These are phyloP conservation scores for Cadophora gregata DNA, from an alignment of 2,329 filamentous ascomycete species.

Conservation along the genomic window DNA sequence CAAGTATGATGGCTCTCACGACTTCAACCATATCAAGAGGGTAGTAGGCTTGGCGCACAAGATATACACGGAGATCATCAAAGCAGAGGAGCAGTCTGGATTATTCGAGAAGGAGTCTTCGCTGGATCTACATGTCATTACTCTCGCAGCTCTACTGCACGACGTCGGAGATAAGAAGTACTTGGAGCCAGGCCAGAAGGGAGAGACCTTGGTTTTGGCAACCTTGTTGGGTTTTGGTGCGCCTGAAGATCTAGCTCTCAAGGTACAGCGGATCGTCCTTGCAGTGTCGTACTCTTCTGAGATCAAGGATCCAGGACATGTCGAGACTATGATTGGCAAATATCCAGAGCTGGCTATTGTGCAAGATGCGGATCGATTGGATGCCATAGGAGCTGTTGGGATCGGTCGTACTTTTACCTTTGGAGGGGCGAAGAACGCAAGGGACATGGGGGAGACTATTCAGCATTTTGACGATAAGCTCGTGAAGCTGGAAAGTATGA, in stretches of 20 bases:
- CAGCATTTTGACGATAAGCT: slow-evolving; percentile 83
- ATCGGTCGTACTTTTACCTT: slow-evolving; percentile 82
- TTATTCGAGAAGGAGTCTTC: slow-evolving; percentile 43
- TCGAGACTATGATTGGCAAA: slow-evolving; percentile 61
- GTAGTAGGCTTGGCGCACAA: slow-evolving; percentile 72
- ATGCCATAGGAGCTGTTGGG: slow-evolving; percentile 88
- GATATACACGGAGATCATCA: slow-evolving; percentile 41
- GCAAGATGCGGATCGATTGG: slow-evolving; percentile 92
- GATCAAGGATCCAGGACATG: slow-evolving; percentile 65
- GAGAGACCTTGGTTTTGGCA: slow-evolving; percentile 60
- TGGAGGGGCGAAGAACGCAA: slow-evolving; percentile 65
- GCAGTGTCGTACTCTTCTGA: slow-evolving; percentile 84
- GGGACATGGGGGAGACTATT: slow-evolving; percentile 68
- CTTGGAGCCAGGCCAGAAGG: slow-evolving; percentile 58
- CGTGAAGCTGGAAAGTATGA: slow-evolving; percentile 64
- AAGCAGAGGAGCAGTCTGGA: slow-evolving; percentile 26
- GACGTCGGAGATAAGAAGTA: slow-evolving; percentile 76
- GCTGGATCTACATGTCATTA: slow-evolving; percentile 61
- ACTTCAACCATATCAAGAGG: slow-evolving; percentile 83
- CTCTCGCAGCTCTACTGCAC: slow-evolving; percentile 79
- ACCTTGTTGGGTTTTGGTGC: slow-evolving; percentile 67
- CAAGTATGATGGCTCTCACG: slow-evolving; percentile 83
- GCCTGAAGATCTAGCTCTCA: slow-evolving; percentile 62
- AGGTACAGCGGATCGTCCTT: slow-evolving; percentile 75
- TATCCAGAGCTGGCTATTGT: slow-evolving; percentile 84